Conservation (phyloP, 2,329 filamentous ascomycete species). For the Talaromyces sp. region DNA sequence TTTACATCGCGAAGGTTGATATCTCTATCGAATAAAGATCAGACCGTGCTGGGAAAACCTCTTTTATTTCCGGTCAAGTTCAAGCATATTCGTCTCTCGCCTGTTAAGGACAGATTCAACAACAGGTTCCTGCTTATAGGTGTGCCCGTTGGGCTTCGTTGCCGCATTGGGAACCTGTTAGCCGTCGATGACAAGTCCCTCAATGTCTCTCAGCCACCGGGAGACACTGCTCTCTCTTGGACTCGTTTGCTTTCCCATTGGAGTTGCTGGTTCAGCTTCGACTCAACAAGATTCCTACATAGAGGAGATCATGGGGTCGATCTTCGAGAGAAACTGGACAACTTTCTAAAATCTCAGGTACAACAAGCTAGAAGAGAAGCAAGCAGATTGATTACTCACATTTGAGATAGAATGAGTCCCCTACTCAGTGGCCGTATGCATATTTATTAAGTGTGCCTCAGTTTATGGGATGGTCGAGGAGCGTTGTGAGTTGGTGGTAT, state of each 20-base stretch:
- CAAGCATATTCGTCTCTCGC: constrained; percentile 8
- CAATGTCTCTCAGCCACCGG: not conserved
- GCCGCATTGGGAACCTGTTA: constrained; percentile 10
- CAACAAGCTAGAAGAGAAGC: not conserved
- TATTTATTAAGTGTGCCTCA: constrained; percentile 20
- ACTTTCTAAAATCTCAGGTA: constrained; percentile 8
- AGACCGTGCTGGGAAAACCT: constrained; percentile 6
- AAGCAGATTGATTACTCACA: not conserved
- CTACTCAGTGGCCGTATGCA: constrained; percentile 20
- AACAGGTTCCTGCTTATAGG: constrained; percentile 7
- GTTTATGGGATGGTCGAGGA: constrained; percentile 21
- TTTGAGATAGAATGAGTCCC: constrained; percentile 5
- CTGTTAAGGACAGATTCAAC: constrained; percentile 6
- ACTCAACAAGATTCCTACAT: constrained; percentile 6
- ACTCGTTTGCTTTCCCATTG: not conserved
- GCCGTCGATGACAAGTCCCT: constrained; percentile 11
- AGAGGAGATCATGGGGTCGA: constrained; percentile 4
- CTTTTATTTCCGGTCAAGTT: constrained; percentile 12
- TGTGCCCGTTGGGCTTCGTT: constrained; percentile 14
- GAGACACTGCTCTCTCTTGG: not conserved
- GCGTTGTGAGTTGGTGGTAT: constrained; percentile 23
- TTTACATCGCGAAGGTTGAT: not conserved
- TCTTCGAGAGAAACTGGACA: constrained; percentile 11
- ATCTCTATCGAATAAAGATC: not conserved
- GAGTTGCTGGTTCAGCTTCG: constrained; percentile 12